phyloP scores from a whole-genome alignment of 1,284 basidiomycete species.

The Sporisorium iseilematis-ciliati region DNA sequence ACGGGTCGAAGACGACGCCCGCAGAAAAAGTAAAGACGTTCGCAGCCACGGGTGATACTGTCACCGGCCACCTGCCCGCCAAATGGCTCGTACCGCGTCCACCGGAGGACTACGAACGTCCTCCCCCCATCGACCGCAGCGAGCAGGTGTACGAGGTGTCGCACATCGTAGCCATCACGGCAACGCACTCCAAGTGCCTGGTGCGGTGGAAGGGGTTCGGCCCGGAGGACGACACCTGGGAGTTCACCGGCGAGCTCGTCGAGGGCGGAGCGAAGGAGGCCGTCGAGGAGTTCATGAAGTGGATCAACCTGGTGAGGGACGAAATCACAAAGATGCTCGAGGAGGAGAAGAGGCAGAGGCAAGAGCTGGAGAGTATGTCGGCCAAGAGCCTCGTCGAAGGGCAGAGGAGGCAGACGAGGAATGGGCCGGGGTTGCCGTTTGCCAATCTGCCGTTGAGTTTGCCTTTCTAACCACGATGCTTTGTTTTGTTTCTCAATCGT shows the following conservation, averaged over 20 bases:
- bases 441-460: constrained; percentile 28
- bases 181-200: constrained; percentile 70
- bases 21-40: constrained; percentile 30
- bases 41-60: constrained; percentile 68
- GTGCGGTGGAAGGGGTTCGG: constrained; percentile 77
- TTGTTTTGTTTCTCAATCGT: neutral
- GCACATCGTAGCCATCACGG: constrained; percentile 44
- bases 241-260: constrained; percentile 73
- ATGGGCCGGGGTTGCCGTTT: constrained; percentile 13
- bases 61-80: constrained; percentile 49
- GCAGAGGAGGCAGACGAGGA: neutral
- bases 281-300: constrained; percentile 59
- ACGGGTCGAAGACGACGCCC: constrained; percentile 24
- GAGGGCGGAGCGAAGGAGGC: constrained; percentile 72
- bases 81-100: constrained; percentile 43
- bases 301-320: constrained; percentile 30
- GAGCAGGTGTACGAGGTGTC: constrained; percentile 44
- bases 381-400: constrained; percentile 4
- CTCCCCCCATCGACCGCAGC: constrained; percentile 26
- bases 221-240: constrained; percentile 77
- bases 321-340: constrained; percentile 34
- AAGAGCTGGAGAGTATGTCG: constrained; percentile 22
- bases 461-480: constrained; percentile 11
- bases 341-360: constrained; percentile 25
- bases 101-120: constrained; percentile 28